Evolutionary conservation across 2,329 filamentous ascomycete species (phyloP).

Genomic region (Colletotrichum noveboracense): DNA sequence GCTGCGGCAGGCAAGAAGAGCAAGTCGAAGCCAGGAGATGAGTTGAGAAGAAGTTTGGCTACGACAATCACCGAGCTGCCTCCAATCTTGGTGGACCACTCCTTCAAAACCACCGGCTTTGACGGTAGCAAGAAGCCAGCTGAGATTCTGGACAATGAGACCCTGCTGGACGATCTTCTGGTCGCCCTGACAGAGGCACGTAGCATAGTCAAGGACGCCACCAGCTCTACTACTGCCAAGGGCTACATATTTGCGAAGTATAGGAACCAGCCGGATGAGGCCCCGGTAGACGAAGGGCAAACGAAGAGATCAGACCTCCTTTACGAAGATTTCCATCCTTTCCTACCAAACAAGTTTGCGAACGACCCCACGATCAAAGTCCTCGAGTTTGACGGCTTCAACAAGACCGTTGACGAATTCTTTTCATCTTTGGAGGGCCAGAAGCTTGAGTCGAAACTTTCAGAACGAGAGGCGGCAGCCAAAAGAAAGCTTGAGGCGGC

Average conservation of each 20-base stretch:
- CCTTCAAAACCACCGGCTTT: conserved; percentile 72
- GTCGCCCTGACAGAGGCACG: conserved; percentile 73
- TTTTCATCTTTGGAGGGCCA: conserved; percentile 97
- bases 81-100: conserved; percentile 87
- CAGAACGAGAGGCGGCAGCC: conserved; percentile 81
- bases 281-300: conserved; percentile 34
- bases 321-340: conserved; percentile 96
- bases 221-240: conserved; percentile 66
- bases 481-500: conserved; percentile 87
- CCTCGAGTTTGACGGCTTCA: conserved; percentile 83
- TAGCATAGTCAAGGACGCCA: conserved; percentile 72
- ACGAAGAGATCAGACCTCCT: conserved; percentile 59
- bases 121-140: conserved; percentile 72
- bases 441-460: conserved; percentile 82
- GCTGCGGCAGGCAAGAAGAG: conserved; percentile 66
- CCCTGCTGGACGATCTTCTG: conserved; percentile 70
- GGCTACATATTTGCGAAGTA: conserved; percentile 90
- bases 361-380: conserved; percentile 69
- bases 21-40: conserved; percentile 76
- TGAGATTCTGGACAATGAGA: conserved; percentile 71
- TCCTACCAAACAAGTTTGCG: conserved; percentile 81
- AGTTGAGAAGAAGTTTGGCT: conserved; percentile 79
- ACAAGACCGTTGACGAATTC: conserved; percentile 94
- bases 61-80: conserved; percentile 88
- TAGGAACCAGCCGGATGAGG: conserved; percentile 30